Conservation (phyloP, 495 filamentous ascomycete species). For the Penicillium manginii region DNA sequence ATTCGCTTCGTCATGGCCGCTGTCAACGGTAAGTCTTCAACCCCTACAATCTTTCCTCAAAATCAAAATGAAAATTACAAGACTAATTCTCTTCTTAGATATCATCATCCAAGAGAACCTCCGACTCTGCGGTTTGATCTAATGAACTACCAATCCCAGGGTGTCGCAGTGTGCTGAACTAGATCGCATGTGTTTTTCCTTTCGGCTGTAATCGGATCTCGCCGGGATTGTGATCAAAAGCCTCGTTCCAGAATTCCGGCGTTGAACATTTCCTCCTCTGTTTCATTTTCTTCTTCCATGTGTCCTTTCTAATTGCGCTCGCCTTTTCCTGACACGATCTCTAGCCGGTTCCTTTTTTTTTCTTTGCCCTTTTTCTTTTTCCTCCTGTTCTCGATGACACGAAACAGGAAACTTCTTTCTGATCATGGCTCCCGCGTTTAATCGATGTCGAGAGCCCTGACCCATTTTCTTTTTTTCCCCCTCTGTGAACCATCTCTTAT, state of each 20-base stretch:
- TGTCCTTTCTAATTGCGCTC: slow-evolving; percentile 33
- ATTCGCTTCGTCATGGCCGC: slow-evolving; percentile 99
- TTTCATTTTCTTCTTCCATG: slow-evolving; percentile 23
- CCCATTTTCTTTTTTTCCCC: slow-evolving; percentile 7
- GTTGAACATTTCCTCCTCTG: slow-evolving; percentile 44
- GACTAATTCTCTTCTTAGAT: slow-evolving; percentile 55
- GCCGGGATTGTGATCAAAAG: slow-evolving; percentile 34
- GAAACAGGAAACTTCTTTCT: slow-evolving; percentile 35
- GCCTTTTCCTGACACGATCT: slow-evolving; percentile 44
- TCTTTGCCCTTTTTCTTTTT: background rate
- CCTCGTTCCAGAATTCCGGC: slow-evolving; percentile 44
- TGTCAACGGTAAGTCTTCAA: slow-evolving; percentile 80
- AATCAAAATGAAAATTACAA: too few relatives aligned
- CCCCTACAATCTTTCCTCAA: background rate
- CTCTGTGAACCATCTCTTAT: slow-evolving; percentile 12
- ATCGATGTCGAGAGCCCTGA: background rate
- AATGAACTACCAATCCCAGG: slow-evolving; percentile 47
- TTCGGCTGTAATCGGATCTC: slow-evolving; percentile 32
- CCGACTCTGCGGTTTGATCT: slow-evolving; percentile 96
- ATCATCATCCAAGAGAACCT: slow-evolving; percentile 99
- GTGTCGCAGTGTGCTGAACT: slow-evolving; percentile 39
- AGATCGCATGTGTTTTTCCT: slow-evolving; percentile 43
- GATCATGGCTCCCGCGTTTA: background rate
- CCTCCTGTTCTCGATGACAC: slow-evolving; percentile 42
- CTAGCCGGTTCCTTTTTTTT: slow-evolving; percentile 42